These are phyloP conservation scores for Nicotiana undulata DNA, from an alignment of 257 asterid species.

Conservation along the genomic window DNA sequence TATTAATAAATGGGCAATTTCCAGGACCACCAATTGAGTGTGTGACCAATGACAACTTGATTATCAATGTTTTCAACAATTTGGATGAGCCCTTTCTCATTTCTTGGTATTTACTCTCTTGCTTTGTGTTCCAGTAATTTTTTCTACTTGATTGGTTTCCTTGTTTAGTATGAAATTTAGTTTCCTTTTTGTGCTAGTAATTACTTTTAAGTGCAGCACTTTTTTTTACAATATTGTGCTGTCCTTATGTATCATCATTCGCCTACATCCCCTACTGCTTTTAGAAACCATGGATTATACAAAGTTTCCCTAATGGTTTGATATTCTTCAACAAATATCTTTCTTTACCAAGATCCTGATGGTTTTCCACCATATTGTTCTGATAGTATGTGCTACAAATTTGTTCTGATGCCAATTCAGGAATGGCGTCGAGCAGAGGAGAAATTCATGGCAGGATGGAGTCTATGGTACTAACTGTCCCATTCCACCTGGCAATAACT, in stretches of 20 bases:
- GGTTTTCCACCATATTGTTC: background rate
- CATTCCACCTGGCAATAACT: constrained; percentile 30
- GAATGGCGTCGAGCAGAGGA: constrained; percentile 36
- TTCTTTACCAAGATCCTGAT: background rate
- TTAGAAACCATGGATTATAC: background rate
- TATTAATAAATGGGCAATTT: constrained; percentile 32
- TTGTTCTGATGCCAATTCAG: constrained; percentile 1
- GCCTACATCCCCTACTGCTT: background rate
- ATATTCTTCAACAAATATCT: background rate
- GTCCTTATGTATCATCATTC: background rate
- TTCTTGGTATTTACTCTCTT: constrained; percentile 17
- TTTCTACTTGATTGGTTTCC: background rate
- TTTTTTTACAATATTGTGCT: background rate
- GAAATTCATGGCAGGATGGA: constrained; percentile 43
- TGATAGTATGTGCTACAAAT: background rate
- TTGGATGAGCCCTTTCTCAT: constrained; percentile 31
- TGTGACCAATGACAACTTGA: constrained; percentile 32
- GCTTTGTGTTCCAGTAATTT: background rate
- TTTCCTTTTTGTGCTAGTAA: background rate
- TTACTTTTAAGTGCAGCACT: background rate
- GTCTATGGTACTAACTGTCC: constrained; percentile 37
- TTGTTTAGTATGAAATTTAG: background rate
- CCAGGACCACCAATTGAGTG: constrained; percentile 25
- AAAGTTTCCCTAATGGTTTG: background rate
- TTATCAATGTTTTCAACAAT: constrained; percentile 27